A percentile compares a stretch with the other conserved stretches of the same genome.
phyloP scores from a whole-genome alignment of 2,329 filamentous ascomycete species.

The Venturia oleaginea region DNA sequence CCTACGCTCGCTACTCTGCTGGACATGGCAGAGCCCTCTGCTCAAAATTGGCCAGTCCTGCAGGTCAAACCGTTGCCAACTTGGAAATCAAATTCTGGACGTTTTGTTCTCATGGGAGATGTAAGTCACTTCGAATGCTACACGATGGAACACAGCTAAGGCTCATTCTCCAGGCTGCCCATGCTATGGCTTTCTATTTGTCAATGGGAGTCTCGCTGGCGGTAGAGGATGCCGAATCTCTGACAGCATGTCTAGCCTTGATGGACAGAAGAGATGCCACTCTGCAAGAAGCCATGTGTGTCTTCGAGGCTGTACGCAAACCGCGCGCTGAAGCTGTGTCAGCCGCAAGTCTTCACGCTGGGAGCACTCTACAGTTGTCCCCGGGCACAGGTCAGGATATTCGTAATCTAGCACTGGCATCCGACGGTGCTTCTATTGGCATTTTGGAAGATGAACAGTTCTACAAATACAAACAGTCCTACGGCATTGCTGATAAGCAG shows the following conservation, averaged over 20 bases:
- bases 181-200: conserved; percentile 19
- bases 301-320: conserved; percentile 17
- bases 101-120: conserved; percentile 18
- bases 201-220: conserved; percentile 19
- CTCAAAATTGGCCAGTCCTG: conserved; percentile 12
- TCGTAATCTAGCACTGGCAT: conserved; percentile 14
- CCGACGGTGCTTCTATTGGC: conserved; percentile 11
- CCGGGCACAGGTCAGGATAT: conserved; percentile 13
- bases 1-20: conserved; percentile 15
- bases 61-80: conserved; percentile 16
- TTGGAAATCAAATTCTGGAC: conserved; percentile 16
- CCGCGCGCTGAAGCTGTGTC: conserved; percentile 16
- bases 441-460: conserved; percentile 11
- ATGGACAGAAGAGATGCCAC: neutral
- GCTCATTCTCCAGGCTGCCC: neutral
- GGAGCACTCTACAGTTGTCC: conserved; percentile 16
- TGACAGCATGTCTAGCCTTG: conserved; percentile 8
- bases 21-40: conserved; percentile 13
- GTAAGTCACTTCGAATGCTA: conserved; percentile 15
- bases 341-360: conserved; percentile 18
- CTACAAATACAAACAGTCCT: conserved; percentile 13
- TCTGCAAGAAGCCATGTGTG: conserved; percentile 9
- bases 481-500: conserved; percentile 16
- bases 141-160: neutral
- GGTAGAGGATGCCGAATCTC: conserved; percentile 19